Evolutionary conservation across 2,329 filamentous ascomycete species (phyloP).

Genomic region (Fusarium sambucinum): DNA sequence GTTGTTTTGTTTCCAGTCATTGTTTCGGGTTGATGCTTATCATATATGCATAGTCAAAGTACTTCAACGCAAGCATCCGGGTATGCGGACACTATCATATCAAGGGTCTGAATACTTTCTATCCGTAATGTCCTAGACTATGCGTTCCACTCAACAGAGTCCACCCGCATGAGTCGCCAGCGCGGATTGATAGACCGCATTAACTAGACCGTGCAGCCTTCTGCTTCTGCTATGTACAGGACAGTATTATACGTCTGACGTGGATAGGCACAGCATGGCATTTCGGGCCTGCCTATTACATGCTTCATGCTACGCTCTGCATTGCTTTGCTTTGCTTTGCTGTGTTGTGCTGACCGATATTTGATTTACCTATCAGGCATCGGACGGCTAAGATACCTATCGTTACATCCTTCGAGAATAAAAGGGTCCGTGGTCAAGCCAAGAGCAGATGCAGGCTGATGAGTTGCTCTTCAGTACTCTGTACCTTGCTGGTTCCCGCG

Average conservation of each 20-base stretch:
- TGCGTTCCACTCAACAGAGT: slow-evolving; percentile 31
- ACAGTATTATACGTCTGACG: slow-evolving; percentile 24
- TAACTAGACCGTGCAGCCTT: slow-evolving; percentile 21
- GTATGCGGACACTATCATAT: slow-evolving; percentile 15
- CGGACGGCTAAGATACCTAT: slow-evolving; percentile 38
- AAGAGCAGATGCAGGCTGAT: slow-evolving; percentile 31
- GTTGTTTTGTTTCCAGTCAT: neutral
- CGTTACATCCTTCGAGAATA: slow-evolving; percentile 28
- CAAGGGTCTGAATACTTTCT: slow-evolving; percentile 14
- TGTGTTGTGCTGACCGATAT: slow-evolving; percentile 30
- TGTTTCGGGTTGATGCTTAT: slow-evolving; percentile 3
- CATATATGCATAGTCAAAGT: slow-evolving; percentile 2
- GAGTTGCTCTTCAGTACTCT: slow-evolving; percentile 18
- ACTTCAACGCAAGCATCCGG: slow-evolving; percentile 1
- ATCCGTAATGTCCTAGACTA: slow-evolving; percentile 23
- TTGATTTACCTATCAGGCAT: slow-evolving; percentile 32
- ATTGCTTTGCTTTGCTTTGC: neutral
- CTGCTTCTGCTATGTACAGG: neutral
- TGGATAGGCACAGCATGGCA: slow-evolving; percentile 23
- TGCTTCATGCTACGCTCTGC: slow-evolving; percentile 7
- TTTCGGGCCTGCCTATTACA: slow-evolving; percentile 23
- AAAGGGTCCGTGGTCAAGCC: slow-evolving; percentile 24
- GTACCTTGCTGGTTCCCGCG: slow-evolving; percentile 22
- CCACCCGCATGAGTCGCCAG: slow-evolving; percentile 32
- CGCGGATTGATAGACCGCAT: slow-evolving; percentile 27